Percentiles rank a stretch among this genome's conserved stretches.
Conservation (phyloP, 139 green algal species). For the Coccomyxa sp. region DNA sequence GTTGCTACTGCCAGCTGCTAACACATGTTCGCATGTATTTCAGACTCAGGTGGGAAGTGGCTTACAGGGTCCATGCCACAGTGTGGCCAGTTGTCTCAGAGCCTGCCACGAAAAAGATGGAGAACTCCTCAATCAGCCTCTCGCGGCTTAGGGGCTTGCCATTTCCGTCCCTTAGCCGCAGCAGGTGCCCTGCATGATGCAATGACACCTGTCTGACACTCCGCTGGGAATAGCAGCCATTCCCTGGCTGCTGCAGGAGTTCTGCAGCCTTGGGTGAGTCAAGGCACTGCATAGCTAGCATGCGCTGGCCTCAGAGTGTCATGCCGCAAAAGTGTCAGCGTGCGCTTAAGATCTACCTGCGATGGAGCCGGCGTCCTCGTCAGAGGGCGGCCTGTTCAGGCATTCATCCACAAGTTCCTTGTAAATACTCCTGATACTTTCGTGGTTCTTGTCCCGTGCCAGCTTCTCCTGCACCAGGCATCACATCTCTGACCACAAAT, state of each 20-base stretch:
- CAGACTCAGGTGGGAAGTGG: not conserved
- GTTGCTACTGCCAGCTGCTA: not conserved
- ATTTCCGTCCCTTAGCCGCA: not conserved
- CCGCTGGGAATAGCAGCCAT: too few species aligned
- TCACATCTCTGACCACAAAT: too few species aligned
- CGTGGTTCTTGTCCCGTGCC: not conserved
- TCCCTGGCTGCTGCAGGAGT: too few species aligned
- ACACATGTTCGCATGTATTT: not conserved
- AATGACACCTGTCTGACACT: too few species aligned
- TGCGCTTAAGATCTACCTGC: too few species aligned
- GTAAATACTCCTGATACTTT: not conserved
- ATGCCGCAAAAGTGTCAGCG: too few species aligned
- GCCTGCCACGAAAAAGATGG: not conserved
- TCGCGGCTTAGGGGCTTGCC: not conserved
- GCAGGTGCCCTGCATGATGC: not conserved
- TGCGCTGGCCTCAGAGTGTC: too few species aligned
- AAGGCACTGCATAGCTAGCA: too few species aligned
- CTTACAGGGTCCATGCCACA: not conserved
- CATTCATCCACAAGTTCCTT: not conserved
- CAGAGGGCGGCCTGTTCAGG: not conserved
- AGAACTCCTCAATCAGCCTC: not conserved
- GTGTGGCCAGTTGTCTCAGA: slow-evolving; percentile 1
- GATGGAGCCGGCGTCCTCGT: not conserved
- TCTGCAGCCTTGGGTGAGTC: too few species aligned
- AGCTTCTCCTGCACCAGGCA: not conserved